phyloP scores from a whole-genome alignment of 1,139 yeast genomes.

The Yamadazyma blattariae region DNA sequence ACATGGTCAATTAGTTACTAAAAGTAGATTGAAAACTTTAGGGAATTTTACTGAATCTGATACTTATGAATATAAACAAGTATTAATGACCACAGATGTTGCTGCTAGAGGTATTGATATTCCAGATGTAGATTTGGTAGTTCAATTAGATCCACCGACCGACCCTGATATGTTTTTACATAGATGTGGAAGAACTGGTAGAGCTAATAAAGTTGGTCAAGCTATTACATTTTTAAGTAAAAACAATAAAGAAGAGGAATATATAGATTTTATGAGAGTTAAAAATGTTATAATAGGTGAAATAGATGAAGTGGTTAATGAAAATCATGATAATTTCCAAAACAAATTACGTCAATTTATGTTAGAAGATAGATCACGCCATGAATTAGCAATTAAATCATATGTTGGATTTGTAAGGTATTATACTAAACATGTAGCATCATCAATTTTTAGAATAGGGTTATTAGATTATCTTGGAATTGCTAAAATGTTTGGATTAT shows the following conservation, averaged over 20 bases:
- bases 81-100: conserved; percentile 77
- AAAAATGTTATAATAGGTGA: conserved; percentile 57
- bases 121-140: conserved; percentile 85
- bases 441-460: conserved; percentile 79
- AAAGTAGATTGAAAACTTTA: conserved; percentile 71
- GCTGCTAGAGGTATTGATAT: conserved; percentile 95
- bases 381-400: conserved; percentile 75
- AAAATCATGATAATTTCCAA: conserved; percentile 24
- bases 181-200: conserved; percentile 89
- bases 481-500: conserved; percentile 75
- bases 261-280: conserved; percentile 75
- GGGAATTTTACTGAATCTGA: conserved; percentile 53
- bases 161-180: conserved; percentile 86
- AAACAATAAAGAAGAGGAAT: conserved; percentile 75
- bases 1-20: conserved; percentile 82
- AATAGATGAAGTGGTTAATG: conserved; percentile 25
- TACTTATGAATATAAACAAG: conserved; percentile 43
- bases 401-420: conserved; percentile 83
- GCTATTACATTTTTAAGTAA: conserved; percentile 71
- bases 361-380: conserved; percentile 69
- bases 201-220: conserved; percentile 81
- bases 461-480: conserved; percentile 68
- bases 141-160: conserved; percentile 89
- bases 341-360: conserved; percentile 53
- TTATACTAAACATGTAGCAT: conserved; percentile 87